These are phyloP conservation scores for Selaginella tamariscina DNA, from an alignment of 75 land plant genomes.

Conservation along the genomic window DNA sequence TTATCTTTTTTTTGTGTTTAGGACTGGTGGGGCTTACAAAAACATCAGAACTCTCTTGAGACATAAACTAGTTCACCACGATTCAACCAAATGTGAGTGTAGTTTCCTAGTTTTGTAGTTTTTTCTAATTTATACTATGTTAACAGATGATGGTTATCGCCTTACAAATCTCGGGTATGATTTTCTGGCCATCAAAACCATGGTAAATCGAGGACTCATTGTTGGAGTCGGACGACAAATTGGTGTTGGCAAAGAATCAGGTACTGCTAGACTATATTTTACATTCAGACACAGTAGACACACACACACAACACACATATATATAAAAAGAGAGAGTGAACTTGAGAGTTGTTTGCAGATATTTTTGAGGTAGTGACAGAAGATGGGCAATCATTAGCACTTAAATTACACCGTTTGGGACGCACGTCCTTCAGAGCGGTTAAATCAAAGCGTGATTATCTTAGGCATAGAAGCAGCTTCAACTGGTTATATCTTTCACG, in stretches of 20 bases:
- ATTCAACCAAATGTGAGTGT: conserved; percentile 71
- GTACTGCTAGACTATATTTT: conserved; percentile 21
- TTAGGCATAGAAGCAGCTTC: conserved; percentile 75
- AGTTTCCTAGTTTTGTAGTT: background rate
- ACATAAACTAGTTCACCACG: conserved; percentile 87
- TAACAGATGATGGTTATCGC: conserved; percentile 86
- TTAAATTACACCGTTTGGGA: conserved; percentile 91
- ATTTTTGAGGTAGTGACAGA: conserved; percentile 91
- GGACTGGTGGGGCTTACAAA: conserved; percentile 94
- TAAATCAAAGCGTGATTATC: conserved; percentile 93
- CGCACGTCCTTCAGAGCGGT: conserved; percentile 93
- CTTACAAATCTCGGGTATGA: conserved; percentile 91
- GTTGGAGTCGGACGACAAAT: conserved; percentile 83
- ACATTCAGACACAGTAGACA: background rate
- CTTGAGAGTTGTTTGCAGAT: conserved; percentile 31
- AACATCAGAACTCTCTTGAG: conserved; percentile 66
- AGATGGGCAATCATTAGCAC: conserved; percentile 69
- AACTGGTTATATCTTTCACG: conserved; percentile 95
- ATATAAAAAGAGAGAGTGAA: background rate
- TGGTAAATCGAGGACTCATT: conserved; percentile 91
- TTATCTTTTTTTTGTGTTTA: conserved; percentile 9
- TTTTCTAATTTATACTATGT: background rate
- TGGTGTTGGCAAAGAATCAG: conserved; percentile 98
- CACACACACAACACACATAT: background rate
- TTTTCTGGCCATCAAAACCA: conserved; percentile 85